Evolutionary conservation across 805 yeast genomes (phyloP).

Genomic region (Saturnispora mendoncae): DNA sequence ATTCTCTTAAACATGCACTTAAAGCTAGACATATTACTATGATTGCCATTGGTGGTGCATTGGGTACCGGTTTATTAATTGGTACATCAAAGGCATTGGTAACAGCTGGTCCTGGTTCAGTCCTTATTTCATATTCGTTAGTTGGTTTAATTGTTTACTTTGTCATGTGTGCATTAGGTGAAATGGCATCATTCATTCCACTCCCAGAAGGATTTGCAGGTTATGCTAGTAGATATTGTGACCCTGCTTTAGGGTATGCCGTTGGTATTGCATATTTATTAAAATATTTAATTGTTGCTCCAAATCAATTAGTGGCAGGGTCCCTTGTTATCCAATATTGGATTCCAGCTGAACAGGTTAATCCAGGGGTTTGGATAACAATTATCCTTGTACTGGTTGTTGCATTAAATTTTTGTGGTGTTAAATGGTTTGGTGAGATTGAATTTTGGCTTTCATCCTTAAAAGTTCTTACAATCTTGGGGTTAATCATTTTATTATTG

Average conservation of each 20-base stretch:
- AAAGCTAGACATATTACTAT: conserved; percentile 45
- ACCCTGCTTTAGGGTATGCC: conserved; percentile 47
- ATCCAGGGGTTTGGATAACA: conserved; percentile 47
- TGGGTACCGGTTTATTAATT: conserved; percentile 73
- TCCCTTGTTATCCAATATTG: conserved; percentile 46
- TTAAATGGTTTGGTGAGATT: conserved; percentile 41
- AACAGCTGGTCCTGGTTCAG: conserved; percentile 63
- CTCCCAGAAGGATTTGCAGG: conserved; percentile 49
- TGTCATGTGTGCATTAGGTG: conserved; percentile 52
- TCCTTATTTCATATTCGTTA: conserved; percentile 53
- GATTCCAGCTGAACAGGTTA: conserved; percentile 37
- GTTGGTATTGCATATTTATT: conserved; percentile 48
- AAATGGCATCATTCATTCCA: conserved; percentile 47
- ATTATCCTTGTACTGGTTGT: conserved; percentile 35
- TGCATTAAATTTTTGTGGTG: conserved; percentile 37
- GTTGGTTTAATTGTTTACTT: conserved; percentile 66
- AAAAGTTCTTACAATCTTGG: conserved; percentile 57
- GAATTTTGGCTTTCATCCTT: conserved; percentile 52
- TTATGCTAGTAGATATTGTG: conserved; percentile 44
- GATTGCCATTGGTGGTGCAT: conserved; percentile 75
- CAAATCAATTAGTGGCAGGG: conserved; percentile 52
- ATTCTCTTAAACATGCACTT: conserved; percentile 36
- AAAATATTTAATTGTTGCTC: conserved; percentile 45
- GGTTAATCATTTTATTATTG: conserved; percentile 55
- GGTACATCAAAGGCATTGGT: conserved; percentile 66